Evolutionary conservation across 2,329 filamentous ascomycete genomes (phyloP).

Genomic region (Hymenoscyphus occultus): DNA sequence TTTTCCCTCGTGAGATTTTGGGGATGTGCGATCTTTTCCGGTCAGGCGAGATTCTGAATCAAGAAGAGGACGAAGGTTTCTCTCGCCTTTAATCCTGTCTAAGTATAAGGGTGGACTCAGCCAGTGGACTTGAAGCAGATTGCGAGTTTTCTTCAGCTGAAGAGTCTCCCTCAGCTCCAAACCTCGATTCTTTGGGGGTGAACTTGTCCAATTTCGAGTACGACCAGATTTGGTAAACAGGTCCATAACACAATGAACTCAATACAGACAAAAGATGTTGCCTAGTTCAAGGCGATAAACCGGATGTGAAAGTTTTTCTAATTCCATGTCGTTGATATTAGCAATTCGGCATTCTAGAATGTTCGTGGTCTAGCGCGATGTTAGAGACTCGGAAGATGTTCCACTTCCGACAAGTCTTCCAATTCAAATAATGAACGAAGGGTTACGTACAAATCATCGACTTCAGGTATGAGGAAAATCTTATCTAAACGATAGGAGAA

Average conservation of each 20-base stretch:
- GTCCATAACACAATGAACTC: not conserved
- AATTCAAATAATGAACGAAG: no score
- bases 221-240: not conserved
- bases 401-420: no score
- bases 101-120: not conserved
- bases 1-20: not conserved
- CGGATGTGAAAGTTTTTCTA: not conserved
- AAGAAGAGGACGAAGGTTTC: not conserved
- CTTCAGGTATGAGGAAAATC: no score
- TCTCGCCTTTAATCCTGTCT: not conserved
- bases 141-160: not conserved
- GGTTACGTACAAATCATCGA: no score
- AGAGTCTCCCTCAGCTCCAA: not conserved
- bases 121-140: not conserved
- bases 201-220: not conserved
- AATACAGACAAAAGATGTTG: not conserved
- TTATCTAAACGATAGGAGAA: no score
- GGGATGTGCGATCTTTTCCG: not conserved
- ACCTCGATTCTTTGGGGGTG: not conserved
- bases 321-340: not conserved
- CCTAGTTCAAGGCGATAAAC: not conserved
- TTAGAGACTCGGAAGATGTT: no score
- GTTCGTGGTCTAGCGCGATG: not conserved
- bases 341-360: not conserved
- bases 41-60: not conserved